Conservation (phyloP, 495 filamentous ascomycete species). For the Aspergillus bridgeri region DNA sequence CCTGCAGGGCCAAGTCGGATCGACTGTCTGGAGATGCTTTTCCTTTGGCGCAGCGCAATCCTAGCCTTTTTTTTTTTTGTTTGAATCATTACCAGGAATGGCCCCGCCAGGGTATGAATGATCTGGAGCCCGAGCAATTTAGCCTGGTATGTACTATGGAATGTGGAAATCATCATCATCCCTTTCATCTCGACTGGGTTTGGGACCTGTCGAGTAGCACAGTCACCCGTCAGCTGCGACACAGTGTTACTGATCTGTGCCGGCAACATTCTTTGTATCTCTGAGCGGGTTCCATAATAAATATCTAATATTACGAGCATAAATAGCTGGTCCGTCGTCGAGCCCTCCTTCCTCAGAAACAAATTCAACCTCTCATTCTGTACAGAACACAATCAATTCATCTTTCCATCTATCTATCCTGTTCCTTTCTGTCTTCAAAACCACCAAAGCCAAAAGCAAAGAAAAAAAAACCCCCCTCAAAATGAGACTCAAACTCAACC, state of each 20-base stretch:
- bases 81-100: background rate
- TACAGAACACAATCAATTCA: background rate
- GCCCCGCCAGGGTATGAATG: no score
- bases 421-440: background rate
- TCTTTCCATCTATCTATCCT: background rate
- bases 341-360: background rate
- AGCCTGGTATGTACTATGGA: background rate
- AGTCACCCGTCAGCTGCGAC: background rate
- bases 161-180: background rate
- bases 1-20: background rate
- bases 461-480: background rate
- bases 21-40: background rate
- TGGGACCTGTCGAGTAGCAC: background rate
- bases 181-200: background rate
- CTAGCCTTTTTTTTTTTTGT: background rate
- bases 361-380: background rate
- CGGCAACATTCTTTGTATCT: background rate
- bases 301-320: background rate
- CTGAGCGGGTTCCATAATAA: background rate
- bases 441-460: background rate
- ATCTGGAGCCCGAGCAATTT: background rate
- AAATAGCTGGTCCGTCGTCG: background rate
- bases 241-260: background rate
- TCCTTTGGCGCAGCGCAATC: background rate
- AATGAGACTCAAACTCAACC: slow-evolving; percentile 30